Evolutionary conservation across 768 basidiomycete genomes (phyloP), one percentile per base, ranked within the genome.

Genomic region (Tulasnella sp.): DNA sequence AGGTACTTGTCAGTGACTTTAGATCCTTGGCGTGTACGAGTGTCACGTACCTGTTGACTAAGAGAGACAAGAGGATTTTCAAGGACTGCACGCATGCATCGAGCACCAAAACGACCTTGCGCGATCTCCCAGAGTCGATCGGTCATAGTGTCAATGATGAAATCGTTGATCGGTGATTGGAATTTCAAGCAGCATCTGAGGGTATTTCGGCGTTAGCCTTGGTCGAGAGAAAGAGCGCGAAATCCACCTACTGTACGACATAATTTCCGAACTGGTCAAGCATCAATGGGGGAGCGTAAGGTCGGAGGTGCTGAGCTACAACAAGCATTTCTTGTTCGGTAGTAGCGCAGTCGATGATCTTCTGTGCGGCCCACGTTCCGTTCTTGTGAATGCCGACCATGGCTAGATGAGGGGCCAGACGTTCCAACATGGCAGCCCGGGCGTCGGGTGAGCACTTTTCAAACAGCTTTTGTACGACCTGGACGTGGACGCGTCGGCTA

Each of bases 331-430:
- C 98, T 78, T 98, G 96, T 24, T 94, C 92, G 44, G 90, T 92
- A 80, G 92, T 91, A 69, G 96, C 94, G 82, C 96, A 97, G 87
- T 98, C 96, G 80, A 99, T 99, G 84, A 98, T 96, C 89, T 98
- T 99, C 87, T 99, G 98, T 3, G 97, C 97, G 3, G 97, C 97
- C 98, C 98, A 99, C 0, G 98, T 99, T 41, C 98, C 98, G 83
- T 99, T 99, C 89, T 99, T 99, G 89, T 99, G 98, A 79, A 97
- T 96, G 40, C 98, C 98, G 82, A 99, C 98, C 91, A 95, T 95
- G 34, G 97, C 97, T 58, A 99, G 88, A 85, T 97, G 94, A 74
- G 98, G 98, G 4, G 92, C 90, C 81, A 99, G 93, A 75, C 97
- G 92, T 83, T 99, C 97, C 78, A 99, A 88, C 94, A 99, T 97